A percentile compares a stretch with the other conserved stretches of the same genome.
phyloP scores from a whole-genome alignment of 202 grass and related monocot genomes.

The Saccharum hybrid region DNA sequence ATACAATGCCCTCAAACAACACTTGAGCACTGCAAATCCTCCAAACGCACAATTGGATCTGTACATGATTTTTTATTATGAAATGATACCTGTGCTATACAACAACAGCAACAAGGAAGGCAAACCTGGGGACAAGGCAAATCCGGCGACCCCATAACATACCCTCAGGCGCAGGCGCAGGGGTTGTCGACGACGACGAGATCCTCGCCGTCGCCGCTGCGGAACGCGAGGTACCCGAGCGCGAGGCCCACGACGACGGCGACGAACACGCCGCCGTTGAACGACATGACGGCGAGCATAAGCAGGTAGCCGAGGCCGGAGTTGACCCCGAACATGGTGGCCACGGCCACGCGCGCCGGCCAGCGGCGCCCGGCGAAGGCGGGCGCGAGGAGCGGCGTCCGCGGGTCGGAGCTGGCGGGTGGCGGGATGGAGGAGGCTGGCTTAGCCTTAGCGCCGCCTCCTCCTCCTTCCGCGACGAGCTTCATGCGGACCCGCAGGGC shows the following conservation, averaged over 20 bases:
- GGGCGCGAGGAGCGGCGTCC: conserved; percentile 42
- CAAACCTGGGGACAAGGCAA: conserved; percentile 19
- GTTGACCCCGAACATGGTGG: conserved; percentile 72
- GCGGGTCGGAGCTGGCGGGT: conserved; percentile 46
- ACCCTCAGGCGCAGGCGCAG: conserved; percentile 78
- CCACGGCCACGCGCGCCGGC: conserved; percentile 43
- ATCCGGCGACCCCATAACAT: conserved; percentile 13
- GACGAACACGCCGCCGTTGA: conserved; percentile 91
- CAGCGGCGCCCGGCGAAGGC: conserved; percentile 30
- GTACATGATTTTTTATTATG: conserved; percentile 44
- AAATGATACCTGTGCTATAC: conserved; percentile 34
- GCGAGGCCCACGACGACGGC: conserved; percentile 76
- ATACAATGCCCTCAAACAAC: conserved; percentile 17
- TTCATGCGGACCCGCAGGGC: conserved; percentile 74
- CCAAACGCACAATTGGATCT: conserved; percentile 44
- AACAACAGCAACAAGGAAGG: conserved; percentile 26
- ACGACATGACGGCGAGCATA: conserved; percentile 98
- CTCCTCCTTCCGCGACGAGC: conserved; percentile 44
- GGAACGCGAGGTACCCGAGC: conserved; percentile 76
- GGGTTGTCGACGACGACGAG: conserved; percentile 68
- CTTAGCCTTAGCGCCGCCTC: conserved; percentile 33
- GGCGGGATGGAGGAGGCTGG: conserved; percentile 33
- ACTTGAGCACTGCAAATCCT: conserved; percentile 29
- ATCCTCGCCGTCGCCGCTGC: conserved; percentile 79
- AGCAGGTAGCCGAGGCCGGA: conserved; percentile 87